Evolutionary conservation across 352 stramenopile genomes (phyloP).

Genomic region (Globisporangium mamillatum): DNA sequence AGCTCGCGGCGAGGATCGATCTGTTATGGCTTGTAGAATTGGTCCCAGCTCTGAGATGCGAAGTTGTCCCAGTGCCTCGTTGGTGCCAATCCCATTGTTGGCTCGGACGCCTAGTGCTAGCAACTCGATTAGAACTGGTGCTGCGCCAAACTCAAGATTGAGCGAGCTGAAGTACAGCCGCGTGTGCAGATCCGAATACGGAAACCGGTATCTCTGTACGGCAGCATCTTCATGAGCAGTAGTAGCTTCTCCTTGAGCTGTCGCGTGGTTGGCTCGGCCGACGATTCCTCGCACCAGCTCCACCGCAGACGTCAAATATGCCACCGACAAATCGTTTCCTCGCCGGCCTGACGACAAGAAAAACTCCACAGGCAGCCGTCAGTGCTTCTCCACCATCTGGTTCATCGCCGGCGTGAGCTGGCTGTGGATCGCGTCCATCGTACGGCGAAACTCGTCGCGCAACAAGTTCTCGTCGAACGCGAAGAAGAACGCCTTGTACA

Average conservation of each 20-base stretch:
- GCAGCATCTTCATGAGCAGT: neutral
- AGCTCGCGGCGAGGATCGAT: neutral
- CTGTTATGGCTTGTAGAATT: neutral
- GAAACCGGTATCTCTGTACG: neutral
- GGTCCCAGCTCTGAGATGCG: neutral
- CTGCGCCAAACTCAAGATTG: neutral
- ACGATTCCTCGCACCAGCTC: neutral
- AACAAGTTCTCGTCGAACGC: neutral
- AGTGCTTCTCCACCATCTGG: neutral
- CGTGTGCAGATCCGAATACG: neutral
- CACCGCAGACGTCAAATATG: neutral
- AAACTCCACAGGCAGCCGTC: neutral
- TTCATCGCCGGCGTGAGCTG: neutral
- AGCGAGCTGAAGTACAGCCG: neutral
- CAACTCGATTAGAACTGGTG: neutral
- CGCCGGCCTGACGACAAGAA: neutral
- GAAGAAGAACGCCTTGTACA: constrained; percentile 4
- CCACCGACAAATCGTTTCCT: neutral
- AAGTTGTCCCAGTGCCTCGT: too few species aligned
- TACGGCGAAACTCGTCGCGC: neutral
- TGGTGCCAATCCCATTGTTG: neutral
- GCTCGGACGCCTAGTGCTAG: neutral
- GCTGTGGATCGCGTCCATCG: neutral
- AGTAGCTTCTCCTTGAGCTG: neutral
- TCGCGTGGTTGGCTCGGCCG: neutral